A percentile compares a stretch with the other conserved stretches of the same genome.
phyloP scores from a whole-genome alignment of 2,329 filamentous ascomycete genomes.

The Fusarium devonianum region DNA sequence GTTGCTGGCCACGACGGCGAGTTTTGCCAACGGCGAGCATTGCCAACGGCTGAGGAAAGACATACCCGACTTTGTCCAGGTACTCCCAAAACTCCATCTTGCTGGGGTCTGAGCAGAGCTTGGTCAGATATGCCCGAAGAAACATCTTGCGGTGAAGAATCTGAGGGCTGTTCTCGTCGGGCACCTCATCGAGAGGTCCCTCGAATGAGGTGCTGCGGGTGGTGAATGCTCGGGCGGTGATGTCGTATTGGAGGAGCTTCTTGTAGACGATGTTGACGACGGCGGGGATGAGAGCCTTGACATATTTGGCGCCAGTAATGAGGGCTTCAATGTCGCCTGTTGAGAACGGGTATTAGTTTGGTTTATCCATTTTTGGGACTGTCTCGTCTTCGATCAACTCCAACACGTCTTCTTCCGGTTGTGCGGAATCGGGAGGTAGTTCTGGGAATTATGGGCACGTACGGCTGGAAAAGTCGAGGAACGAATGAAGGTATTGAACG shows the following conservation, averaged over 20 bases:
- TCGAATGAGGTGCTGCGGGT: slow-evolving; percentile 70
- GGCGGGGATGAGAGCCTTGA: slow-evolving; percentile 81
- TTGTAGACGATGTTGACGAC: slow-evolving; percentile 86
- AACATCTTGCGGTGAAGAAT: slow-evolving; percentile 83
- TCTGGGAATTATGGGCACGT: slow-evolving; percentile 42
- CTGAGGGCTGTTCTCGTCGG: slow-evolving; percentile 74
- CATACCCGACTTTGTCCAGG: slow-evolving; percentile 80
- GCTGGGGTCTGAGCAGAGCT: slow-evolving; percentile 76
- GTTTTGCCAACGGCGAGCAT: too few species aligned
- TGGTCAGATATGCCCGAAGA: slow-evolving; percentile 75
- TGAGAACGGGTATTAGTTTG: slow-evolving; percentile 12
- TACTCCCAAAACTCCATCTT: slow-evolving; percentile 85
- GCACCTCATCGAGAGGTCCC: slow-evolving; percentile 68
- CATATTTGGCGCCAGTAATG: slow-evolving; percentile 73
- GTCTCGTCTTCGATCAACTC: too few species aligned
- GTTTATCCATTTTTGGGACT: too few species aligned
- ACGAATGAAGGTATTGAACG: slow-evolving; percentile 76
- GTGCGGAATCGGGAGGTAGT: not conserved
- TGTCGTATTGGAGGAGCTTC: slow-evolving; percentile 81
- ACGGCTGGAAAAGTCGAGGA: slow-evolving; percentile 78
- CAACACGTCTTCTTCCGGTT: too few species aligned
- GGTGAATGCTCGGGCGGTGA: slow-evolving; percentile 79
- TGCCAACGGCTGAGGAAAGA: too few species aligned
- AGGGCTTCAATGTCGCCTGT: slow-evolving; percentile 77
- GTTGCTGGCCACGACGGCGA: not conserved